A percentile compares a stretch with the other conserved stretches of the same genome.
phyloP scores from a whole-genome alignment of 352 stramenopile genomes.

The Phytopythium oedochilum region DNA sequence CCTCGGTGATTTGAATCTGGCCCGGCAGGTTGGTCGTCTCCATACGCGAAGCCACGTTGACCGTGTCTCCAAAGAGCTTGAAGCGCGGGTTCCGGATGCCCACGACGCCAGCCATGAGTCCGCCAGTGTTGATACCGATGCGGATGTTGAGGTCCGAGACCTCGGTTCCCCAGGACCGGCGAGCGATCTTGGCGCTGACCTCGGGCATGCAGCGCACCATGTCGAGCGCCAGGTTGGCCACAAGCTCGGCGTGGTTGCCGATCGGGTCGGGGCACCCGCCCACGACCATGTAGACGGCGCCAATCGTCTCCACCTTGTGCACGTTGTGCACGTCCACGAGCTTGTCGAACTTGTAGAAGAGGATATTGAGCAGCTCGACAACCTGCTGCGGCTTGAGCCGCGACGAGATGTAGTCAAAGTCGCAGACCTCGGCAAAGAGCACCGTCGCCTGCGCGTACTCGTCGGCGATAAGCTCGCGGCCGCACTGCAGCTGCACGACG shows the following conservation, averaged over 20 bases:
- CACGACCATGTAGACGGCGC: conserved; percentile 88
- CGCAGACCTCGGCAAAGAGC: conserved; percentile 75
- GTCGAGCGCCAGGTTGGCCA: conserved; percentile 76
- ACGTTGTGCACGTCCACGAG: conserved; percentile 84
- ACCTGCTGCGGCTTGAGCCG: conserved; percentile 80
- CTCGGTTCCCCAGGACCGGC: conserved; percentile 61
- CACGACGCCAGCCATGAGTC: conserved; percentile 83
- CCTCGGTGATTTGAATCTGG: conserved; percentile 79
- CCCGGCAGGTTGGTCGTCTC: conserved; percentile 76
- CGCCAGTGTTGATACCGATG: conserved; percentile 83
- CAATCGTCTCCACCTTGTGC: conserved; percentile 91
- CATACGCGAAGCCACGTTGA: conserved; percentile 86
- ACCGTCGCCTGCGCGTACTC: conserved; percentile 72
- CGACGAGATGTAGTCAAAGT: conserved; percentile 84
- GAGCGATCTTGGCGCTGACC: conserved; percentile 61
- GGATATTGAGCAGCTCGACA: conserved; percentile 84
- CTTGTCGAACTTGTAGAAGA: conserved; percentile 89
- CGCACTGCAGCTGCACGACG: conserved; percentile 67
- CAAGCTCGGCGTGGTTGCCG: conserved; percentile 68
- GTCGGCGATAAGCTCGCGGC: conserved; percentile 79
- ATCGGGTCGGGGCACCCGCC: conserved; percentile 71
- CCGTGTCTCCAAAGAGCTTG: conserved; percentile 86
- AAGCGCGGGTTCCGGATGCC: conserved; percentile 82
- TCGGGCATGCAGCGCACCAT: conserved; percentile 81
- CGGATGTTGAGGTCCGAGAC: conserved; percentile 79